Percentiles rank a stretch among this genome's conserved stretches.
Conservation (phyloP, 176 grass and related monocot genomes). For the Carex myosuroides region DNA sequence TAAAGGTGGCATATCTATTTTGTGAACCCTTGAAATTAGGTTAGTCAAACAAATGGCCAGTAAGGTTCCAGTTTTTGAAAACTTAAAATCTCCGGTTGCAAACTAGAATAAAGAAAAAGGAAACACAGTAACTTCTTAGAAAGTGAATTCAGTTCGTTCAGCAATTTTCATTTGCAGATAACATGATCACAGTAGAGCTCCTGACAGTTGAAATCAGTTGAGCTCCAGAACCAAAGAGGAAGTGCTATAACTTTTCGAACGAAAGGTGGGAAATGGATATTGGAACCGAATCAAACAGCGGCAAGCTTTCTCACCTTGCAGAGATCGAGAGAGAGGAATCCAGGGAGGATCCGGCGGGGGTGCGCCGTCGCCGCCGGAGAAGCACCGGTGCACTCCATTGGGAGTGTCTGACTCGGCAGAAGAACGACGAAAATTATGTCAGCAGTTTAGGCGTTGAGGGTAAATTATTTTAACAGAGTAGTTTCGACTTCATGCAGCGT, state of each 20-base stretch:
- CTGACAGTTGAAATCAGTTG: background rate
- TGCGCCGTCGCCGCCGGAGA: conserved; percentile 14
- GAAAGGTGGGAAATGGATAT: background rate
- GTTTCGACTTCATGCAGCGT: too few relatives aligned
- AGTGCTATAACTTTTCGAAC: background rate
- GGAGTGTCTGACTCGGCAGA: too few relatives aligned
- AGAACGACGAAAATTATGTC: too few relatives aligned
- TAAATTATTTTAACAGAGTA: too few relatives aligned
- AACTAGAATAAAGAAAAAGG: too few relatives aligned
- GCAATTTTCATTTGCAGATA: background rate
- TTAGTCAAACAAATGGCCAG: background rate
- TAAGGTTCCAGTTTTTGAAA: background rate
- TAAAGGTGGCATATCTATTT: background rate
- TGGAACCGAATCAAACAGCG: background rate
- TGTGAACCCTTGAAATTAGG: background rate
- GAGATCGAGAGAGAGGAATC: conserved; percentile 51
- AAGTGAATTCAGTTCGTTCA: too few relatives aligned
- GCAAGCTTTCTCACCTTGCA: conserved; percentile 49
- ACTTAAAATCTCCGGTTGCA: background rate
- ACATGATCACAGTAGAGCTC: background rate
- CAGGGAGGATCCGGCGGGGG: conserved; percentile 39
- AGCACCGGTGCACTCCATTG: conserved; percentile 5
- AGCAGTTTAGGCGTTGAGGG: too few relatives aligned
- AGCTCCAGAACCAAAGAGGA: background rate
- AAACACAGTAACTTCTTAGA: too few relatives aligned